These are phyloP conservation scores for Rhododendron mucronatum DNA, from an alignment of 148 eudicot genomes.

Conservation along the genomic window DNA sequence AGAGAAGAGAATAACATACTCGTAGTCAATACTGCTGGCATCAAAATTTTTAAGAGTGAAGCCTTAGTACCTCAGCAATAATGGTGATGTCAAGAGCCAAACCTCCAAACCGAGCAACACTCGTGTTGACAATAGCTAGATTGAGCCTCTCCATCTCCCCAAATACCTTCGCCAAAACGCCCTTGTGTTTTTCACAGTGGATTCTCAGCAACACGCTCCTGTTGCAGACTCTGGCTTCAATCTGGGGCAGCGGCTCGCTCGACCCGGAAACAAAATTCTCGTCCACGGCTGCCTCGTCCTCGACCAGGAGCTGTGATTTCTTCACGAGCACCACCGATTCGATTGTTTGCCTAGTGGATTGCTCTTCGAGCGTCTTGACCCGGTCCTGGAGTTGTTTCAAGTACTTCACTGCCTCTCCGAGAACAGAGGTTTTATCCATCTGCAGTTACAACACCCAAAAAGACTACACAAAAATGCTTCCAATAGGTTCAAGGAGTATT, in stretches of 20 bases:
- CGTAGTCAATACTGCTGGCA: too few species aligned
- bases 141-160: constrained; percentile 31
- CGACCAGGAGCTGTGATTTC: constrained; percentile 17
- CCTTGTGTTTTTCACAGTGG: constrained; percentile 22
- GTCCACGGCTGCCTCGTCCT: not conserved
- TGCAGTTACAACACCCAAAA: not conserved
- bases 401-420: constrained; percentile 62
- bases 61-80: not conserved
- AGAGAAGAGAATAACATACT: too few species aligned
- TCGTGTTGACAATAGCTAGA: constrained; percentile 21
- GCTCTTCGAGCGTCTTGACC: constrained; percentile 41
- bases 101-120: constrained; percentile 26
- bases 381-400: constrained; percentile 63
- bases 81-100: constrained; percentile 3
- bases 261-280: not conserved
- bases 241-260: constrained; percentile 4
- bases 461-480: not conserved
- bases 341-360: constrained; percentile 20
- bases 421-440: constrained; percentile 54
- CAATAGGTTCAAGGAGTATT: not conserved
- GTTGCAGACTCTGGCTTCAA: constrained; percentile 16
- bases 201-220: constrained; percentile 13
- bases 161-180: constrained; percentile 20
- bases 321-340: constrained; percentile 44
- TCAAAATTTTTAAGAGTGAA: not conserved